Conservation (phyloP, 495 filamentous ascomycete genomes). For the Amphirosellinia nigrospora region DNA sequence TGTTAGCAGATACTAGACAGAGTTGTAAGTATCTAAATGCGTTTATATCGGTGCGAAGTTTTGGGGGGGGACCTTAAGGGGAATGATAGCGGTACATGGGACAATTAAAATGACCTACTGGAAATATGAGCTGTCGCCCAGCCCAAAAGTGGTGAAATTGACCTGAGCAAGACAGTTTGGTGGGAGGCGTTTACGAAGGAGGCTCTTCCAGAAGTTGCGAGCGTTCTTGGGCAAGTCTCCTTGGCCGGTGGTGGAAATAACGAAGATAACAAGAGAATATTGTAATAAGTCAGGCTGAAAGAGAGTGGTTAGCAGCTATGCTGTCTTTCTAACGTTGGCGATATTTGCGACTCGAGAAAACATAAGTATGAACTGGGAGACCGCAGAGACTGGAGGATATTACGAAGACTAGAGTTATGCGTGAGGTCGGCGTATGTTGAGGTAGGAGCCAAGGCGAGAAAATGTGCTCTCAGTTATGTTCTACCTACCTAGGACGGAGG, state of each 20-base stretch:
- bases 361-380: neutral
- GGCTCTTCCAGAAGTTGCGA: slow-evolving; percentile 79
- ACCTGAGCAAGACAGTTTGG: slow-evolving; percentile 69
- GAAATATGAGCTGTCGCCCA: slow-evolving; percentile 93
- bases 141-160: slow-evolving; percentile 82
- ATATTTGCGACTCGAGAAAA: neutral
- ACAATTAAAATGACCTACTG: slow-evolving; percentile 60
- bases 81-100: neutral
- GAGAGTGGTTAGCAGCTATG: slow-evolving; percentile 18
- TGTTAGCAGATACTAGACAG: neutral
- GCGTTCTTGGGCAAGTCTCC: slow-evolving; percentile 88
- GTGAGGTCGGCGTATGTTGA: neutral
- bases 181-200: slow-evolving; percentile 78
- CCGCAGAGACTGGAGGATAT: neutral
- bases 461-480: neutral
- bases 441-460: neutral
- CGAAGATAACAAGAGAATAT: slow-evolving; percentile 73
- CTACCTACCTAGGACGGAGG: neutral
- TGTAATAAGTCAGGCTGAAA: slow-evolving; percentile 52
- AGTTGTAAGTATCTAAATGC: neutral
- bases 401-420: neutral
- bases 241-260: slow-evolving; percentile 91
- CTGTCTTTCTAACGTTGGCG: neutral
- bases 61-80: neutral
- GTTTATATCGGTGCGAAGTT: neutral